Conservation (phyloP, 257 asterid species). For the Rhazya stricta region DNA sequence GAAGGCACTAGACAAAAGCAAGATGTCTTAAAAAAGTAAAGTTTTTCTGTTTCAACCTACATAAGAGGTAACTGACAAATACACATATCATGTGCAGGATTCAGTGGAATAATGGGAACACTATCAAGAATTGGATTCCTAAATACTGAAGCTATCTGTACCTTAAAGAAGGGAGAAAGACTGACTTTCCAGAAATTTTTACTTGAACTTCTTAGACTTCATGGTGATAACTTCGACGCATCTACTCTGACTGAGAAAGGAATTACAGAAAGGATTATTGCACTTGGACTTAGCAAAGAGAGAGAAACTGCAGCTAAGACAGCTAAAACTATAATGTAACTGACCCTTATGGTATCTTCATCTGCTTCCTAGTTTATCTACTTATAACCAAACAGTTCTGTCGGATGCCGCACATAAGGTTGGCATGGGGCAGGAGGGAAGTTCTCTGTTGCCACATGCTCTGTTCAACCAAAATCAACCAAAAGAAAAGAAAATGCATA, state of each 20-base stretch:
- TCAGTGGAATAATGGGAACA: constrained; percentile 81
- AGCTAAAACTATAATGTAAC: constrained; percentile 82
- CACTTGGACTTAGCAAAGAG: constrained; percentile 51
- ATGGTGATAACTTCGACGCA: constrained; percentile 22
- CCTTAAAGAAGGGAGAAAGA: constrained; percentile 43
- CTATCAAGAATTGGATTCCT: constrained; percentile 79
- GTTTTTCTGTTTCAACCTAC: not conserved
- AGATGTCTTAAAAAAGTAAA: not conserved
- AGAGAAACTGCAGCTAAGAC: constrained; percentile 53
- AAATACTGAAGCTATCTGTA: constrained; percentile 37
- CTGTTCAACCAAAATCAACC: not conserved
- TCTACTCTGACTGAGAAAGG: constrained; percentile 43
- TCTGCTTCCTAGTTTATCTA: not conserved
- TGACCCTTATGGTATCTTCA: not conserved
- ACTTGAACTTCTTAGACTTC: constrained; percentile 38
- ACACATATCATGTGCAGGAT: constrained; percentile 49
- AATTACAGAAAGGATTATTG: constrained; percentile 49
- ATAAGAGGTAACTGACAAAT: not conserved
- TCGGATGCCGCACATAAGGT: not conserved
- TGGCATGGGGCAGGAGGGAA: not conserved
- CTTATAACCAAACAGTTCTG: not conserved
- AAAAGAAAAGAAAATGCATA: not conserved
- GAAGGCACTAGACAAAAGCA: not conserved
- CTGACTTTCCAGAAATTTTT: constrained; percentile 43
- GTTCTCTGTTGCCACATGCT: too few species aligned